These are phyloP conservation scores for Crithidia bombi DNA, from an alignment of 208 protist genomes.

Conservation along the genomic window DNA sequence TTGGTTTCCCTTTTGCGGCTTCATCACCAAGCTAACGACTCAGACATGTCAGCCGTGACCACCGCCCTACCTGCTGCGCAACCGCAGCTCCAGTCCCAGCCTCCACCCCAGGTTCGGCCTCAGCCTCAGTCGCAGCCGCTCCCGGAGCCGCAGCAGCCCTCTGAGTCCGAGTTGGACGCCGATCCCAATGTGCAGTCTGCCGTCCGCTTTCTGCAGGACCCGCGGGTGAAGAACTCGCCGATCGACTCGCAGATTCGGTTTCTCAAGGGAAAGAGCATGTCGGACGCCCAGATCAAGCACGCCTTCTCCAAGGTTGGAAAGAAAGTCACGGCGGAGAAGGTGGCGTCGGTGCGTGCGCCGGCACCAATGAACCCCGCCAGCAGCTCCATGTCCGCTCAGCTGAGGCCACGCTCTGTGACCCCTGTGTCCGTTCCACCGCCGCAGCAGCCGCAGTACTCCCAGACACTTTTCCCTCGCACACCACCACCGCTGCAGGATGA, in stretches of 20 bases:
- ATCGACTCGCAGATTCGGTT: conserved; percentile 72
- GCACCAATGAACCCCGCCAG: neutral
- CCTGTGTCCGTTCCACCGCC: conserved; percentile 3
- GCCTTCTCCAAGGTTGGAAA: conserved; percentile 67
- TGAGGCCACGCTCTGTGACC: conserved; percentile 12
- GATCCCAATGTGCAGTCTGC: conserved; percentile 48
- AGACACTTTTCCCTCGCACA: conserved; percentile 54
- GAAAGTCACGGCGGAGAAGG: conserved; percentile 48
- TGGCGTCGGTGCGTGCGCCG: conserved; percentile 35
- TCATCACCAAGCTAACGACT: too few relatives aligned
- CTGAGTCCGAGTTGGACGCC: conserved; percentile 23
- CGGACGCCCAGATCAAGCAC: conserved; percentile 61
- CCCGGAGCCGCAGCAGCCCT: conserved; percentile 29
- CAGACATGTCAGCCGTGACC: too few relatives aligned
- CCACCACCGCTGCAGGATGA: conserved; percentile 34
- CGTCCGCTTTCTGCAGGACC: conserved; percentile 71
- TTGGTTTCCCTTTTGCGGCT: too few relatives aligned
- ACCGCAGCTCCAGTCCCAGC: neutral
- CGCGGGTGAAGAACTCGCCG: conserved; percentile 56
- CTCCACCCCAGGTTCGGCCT: neutral
- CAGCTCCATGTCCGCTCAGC: conserved; percentile 4
- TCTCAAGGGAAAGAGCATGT: conserved; percentile 75
- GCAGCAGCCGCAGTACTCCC: conserved; percentile 28
- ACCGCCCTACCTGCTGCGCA: neutral
- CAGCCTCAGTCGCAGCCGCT: conserved; percentile 9